These are phyloP conservation scores for Artemisia tridentata DNA, from an alignment of 129 eudicot genomes.

Conservation along the genomic window DNA sequence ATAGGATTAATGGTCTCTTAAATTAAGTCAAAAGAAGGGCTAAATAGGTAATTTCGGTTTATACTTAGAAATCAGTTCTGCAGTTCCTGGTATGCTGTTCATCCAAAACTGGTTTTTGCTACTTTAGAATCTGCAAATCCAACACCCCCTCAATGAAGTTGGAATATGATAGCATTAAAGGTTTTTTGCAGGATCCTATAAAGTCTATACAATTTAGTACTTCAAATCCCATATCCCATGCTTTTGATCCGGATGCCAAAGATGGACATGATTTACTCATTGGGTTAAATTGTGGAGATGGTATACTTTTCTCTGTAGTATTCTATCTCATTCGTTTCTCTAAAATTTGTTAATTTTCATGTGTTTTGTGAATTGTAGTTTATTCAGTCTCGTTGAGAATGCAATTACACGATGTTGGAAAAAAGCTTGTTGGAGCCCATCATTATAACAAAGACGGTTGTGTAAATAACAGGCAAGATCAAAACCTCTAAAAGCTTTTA, in stretches of 20 bases:
- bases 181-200: constrained; percentile 13
- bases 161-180: not conserved
- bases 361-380: constrained; percentile 2
- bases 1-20: not conserved
- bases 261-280: constrained; percentile 22
- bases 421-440: constrained; percentile 18
- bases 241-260: constrained; percentile 14
- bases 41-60: not conserved
- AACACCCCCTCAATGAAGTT: not conserved
- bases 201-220: constrained; percentile 13
- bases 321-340: not conserved
- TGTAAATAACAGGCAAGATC: constrained; percentile 17
- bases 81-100: not conserved
- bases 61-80: not conserved
- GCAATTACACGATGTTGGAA: constrained; percentile 9
- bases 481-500: not conserved
- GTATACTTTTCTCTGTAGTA: not conserved
- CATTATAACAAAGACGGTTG: constrained; percentile 15
- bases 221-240: constrained; percentile 14
- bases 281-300: constrained; percentile 15
- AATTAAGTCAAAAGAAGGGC: not conserved
- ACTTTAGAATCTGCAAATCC: not conserved
- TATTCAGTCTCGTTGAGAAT: constrained; percentile 15
- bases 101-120: not conserved
- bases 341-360: not conserved